A percentile compares a stretch with the other conserved stretches of the same genome.
Conservation (phyloP, 2,329 filamentous ascomycete species). For the Exophiala oligosperma region DNA sequence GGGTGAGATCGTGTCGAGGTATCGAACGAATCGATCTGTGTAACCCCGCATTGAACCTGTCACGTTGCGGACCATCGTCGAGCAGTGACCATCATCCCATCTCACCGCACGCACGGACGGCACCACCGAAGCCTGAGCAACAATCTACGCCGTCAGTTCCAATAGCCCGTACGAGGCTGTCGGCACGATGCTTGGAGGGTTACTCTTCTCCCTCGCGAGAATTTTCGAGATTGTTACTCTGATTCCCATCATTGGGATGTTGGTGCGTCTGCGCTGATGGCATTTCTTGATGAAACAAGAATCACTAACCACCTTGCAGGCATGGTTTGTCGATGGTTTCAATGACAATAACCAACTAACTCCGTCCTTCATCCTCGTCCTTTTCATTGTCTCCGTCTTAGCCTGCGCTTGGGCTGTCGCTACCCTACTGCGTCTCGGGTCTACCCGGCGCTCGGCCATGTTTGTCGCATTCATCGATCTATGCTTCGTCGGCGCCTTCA, state of each 20-base stretch:
- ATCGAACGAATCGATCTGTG: background rate
- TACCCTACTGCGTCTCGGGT: slow-evolving; percentile 60
- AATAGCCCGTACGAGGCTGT: no score
- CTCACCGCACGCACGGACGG: background rate
- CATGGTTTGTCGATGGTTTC: slow-evolving; percentile 63
- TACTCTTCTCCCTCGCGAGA: slow-evolving; percentile 64
- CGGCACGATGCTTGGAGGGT: slow-evolving; percentile 45
- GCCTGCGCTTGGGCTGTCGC: slow-evolving; percentile 62
- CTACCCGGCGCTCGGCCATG: slow-evolving; percentile 57
- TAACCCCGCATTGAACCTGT: background rate
- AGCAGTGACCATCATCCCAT: background rate
- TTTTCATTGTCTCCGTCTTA: slow-evolving; percentile 65
- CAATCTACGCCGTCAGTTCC: no score
- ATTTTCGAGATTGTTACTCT: slow-evolving; percentile 62
- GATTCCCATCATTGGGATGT: slow-evolving; percentile 64
- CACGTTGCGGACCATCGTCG: background rate
- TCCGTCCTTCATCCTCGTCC: slow-evolving; percentile 60
- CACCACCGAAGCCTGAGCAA: background rate
- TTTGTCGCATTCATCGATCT: slow-evolving; percentile 65
- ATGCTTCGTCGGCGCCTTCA: slow-evolving; percentile 63
- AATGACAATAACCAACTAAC: slow-evolving; percentile 58
- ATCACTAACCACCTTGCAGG: slow-evolving; percentile 33
- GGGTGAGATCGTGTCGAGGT: background rate
- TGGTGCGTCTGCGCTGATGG: slow-evolving; percentile 39
- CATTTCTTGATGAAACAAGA: background rate